Evolutionary conservation across 495 filamentous ascomycete species (phyloP).

Genomic region (Xanthoparmelia taractica): DNA sequence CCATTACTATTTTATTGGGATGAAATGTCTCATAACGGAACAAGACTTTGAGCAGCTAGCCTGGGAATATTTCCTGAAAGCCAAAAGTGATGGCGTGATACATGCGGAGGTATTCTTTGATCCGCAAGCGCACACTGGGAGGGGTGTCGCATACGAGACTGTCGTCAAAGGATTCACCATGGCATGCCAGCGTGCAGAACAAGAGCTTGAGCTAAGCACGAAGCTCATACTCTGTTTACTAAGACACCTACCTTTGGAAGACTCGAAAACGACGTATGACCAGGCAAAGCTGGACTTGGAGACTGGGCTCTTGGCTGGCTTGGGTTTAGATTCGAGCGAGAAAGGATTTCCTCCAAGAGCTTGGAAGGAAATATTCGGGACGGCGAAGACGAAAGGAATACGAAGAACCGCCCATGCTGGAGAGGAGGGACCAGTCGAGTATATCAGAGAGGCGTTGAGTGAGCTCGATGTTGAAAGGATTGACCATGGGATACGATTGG

Average conservation of each 20-base stretch:
- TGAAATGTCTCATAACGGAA: slow-evolving; percentile 53
- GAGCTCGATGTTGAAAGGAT: slow-evolving; percentile 51
- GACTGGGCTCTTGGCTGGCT: slow-evolving; percentile 47
- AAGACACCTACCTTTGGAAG: slow-evolving; percentile 54
- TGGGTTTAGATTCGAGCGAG: slow-evolving; percentile 64
- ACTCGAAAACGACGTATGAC: slow-evolving; percentile 44
- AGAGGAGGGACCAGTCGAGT: slow-evolving; percentile 63
- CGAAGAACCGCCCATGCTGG: slow-evolving; percentile 63
- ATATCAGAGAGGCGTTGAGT: slow-evolving; percentile 58
- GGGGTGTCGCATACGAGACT: slow-evolving; percentile 53
- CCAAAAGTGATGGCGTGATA: slow-evolving; percentile 55
- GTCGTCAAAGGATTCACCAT: slow-evolving; percentile 52
- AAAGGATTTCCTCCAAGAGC: slow-evolving; percentile 54
- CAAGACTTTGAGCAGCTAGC: slow-evolving; percentile 67
- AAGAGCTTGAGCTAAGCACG: slow-evolving; percentile 55
- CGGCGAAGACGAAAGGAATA: slow-evolving; percentile 45
- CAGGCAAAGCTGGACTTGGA: slow-evolving; percentile 46
- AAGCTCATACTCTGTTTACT: slow-evolving; percentile 63
- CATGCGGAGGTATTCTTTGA: slow-evolving; percentile 80
- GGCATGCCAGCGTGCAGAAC: slow-evolving; percentile 52
- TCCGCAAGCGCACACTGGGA: slow-evolving; percentile 62
- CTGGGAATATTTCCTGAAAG: slow-evolving; percentile 62
- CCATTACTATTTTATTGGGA: slow-evolving; percentile 69
- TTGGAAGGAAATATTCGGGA: slow-evolving; percentile 51
- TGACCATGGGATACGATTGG: slow-evolving; percentile 63